phyloP scores from a whole-genome alignment of 78 protist species.

The Isochrysis galbana region DNA sequence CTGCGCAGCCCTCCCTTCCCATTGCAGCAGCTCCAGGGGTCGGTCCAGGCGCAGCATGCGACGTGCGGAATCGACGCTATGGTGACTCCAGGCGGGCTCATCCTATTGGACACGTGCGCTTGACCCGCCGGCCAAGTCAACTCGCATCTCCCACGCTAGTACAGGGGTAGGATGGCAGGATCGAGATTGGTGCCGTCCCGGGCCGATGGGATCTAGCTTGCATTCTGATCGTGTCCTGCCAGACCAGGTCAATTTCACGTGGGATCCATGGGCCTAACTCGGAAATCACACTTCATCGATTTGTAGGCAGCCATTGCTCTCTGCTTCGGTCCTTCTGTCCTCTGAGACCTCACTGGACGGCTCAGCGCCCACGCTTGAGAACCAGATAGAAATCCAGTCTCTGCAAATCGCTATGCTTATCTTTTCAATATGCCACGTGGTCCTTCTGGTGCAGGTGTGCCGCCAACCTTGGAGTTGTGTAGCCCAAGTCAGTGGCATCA shows the following conservation, averaged over 20 bases:
- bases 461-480: background rate
- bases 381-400: constrained; percentile 11
- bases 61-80: background rate
- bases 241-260: too few species aligned
- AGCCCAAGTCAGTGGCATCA: background rate
- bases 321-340: background rate
- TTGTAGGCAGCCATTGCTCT: constrained; percentile 26
- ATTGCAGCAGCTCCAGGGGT: background rate
- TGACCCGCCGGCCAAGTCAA: too few species aligned
- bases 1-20: background rate
- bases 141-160: too few species aligned
- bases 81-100: constrained; percentile 14
- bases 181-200: too few species aligned
- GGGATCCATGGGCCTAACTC: too few species aligned
- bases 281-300: too few species aligned
- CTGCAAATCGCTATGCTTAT: background rate
- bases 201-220: too few species aligned
- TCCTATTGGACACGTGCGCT: constrained; percentile 37
- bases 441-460: background rate
- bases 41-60: background rate
- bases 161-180: too few species aligned
- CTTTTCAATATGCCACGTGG: constrained; percentile 31
- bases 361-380: background rate
- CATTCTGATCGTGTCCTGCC: too few species aligned
- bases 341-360: background rate